These are phyloP conservation scores for Circinella minor DNA, from an alignment of 371 early-diverging fungal species.

Conservation along the genomic window DNA sequence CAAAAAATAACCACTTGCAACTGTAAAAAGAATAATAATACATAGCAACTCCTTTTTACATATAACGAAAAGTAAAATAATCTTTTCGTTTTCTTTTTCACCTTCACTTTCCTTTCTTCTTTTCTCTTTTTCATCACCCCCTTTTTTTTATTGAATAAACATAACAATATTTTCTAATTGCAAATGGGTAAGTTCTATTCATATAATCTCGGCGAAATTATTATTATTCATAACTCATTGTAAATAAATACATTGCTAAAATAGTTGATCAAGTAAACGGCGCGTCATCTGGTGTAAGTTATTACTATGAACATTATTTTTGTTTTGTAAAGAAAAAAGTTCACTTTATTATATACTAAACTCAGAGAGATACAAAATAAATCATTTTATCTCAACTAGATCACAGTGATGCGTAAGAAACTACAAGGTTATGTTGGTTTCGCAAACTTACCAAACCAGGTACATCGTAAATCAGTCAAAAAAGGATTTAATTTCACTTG, in stretches of 20 bases:
- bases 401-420: conserved; percentile 67
- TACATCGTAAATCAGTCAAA: conserved; percentile 96
- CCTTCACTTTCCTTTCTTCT: conserved; percentile 6
- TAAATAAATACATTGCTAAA: too few species aligned
- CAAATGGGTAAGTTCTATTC: conserved; percentile 10
- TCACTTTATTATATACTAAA: too few species aligned
- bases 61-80: neutral
- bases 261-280: conserved; percentile 24
- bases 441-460: conserved; percentile 97
- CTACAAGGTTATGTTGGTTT: conserved; percentile 97
- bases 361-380: too few species aligned
- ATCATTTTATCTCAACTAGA: conserved; percentile 14
- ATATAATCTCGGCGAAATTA: neutral
- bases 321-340: neutral
- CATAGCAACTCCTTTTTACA: neutral
- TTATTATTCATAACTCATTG: neutral
- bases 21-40: neutral
- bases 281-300: conserved; percentile 29
- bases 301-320: neutral
- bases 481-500: conserved; percentile 98
- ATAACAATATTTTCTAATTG: neutral
- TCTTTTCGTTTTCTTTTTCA: conserved; percentile 1
- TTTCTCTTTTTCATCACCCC: conserved; percentile 12
- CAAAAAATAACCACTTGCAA: neutral
- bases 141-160: conserved; percentile 5